Base-by-base conservation (phyloP, 331 rosid species). In the Spiraea crenata region DNA sequence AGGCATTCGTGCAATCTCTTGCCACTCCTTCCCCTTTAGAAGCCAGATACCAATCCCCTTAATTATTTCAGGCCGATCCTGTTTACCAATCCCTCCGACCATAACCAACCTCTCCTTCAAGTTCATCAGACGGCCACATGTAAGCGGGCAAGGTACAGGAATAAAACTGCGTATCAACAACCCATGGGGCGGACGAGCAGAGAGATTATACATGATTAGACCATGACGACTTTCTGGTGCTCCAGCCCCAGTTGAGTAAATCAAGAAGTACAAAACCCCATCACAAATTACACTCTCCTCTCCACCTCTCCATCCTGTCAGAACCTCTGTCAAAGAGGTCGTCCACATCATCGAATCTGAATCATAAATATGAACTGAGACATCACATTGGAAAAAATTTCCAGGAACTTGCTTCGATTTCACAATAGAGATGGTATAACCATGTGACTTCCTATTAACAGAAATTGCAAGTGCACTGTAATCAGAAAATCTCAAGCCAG, bases 41-140 rank as follows among this genome's bases (percentile, higher is more conserved):
- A 89, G 71, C 98, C 98, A 92, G 76, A 92, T 83, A 7, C 98
- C 98, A 11, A 92, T 92, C 73, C 98, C 98, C 79, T 89, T 92
- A 25, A 92, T 89, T 31, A 92, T 92, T 79, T 86, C 98, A 3
- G 92, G 87, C 40, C 98, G 83, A 39, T 89, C 98, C 0, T 0
- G 88, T 77, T 85, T 89, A 25, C 98, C 95, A 6, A 92, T 87
- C 46, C 98, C 98, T 61, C 98, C 98, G 50, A 92, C 98, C 95
- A 92, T 92, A 40, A 90, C 98, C 77, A 92, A 87, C 85, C 81
- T 86, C 75, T 88, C 96, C 83, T 82, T 86, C 74, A 90, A 71
- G 84, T 88, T 88, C 96, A 92, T 92, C 74, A 92, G 82, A 5
- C 98, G 92, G 60, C 96, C 98, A 46, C 98, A 92, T 8, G 98